Evolutionary conservation across 805 yeast species (phyloP), one percentile per base, ranked within the genome.

Genomic region (Schizosaccharomyces osmophilus): DNA sequence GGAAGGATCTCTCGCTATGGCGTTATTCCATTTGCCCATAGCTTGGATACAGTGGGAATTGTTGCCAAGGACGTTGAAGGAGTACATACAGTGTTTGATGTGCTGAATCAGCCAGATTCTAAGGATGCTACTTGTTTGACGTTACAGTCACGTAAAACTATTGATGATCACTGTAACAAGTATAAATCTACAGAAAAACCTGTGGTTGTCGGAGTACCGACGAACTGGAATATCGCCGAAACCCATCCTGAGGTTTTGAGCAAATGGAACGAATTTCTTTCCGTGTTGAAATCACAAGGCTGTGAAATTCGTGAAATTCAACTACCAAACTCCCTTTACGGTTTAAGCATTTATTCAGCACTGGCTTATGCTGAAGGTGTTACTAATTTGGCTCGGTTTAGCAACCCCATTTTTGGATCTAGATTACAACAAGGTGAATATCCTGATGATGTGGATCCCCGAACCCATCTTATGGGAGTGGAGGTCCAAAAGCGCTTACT

Each of bases 1-100:
- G 98, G 98, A 0, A 76, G 95, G 48, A 74, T 93, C 1, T 88
- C 97, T 0, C 74, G 99, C 62, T 83, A 87, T 82, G 99, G 98
- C 1, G 87, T 93, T 8, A 73, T 89, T 3, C 82, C 96, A 0
- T 90, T 89, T 72, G 96, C 97, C 1, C 97, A 94, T 71, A 82
- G 90, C 48, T 75, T 93, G 61, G 99, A 93, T 69, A 89, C 97
- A 0, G 97, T 93, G 1, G 99, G 99, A 0, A 77, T 94, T 0
- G 62, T 89, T 43, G 74, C 89, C 0, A 76, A 75, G 17, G 73
- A 78, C 36, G 64, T 85, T 5, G 71, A 69, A 0, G 66, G 72
- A 0, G 65, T 84, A 1, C 68, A 71, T 31, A 68, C 69, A n/a
- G 86, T 83, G 0, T 89, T 78, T 68, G 63, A 69, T 0, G 74